Conservation (phyloP, 1,284 basidiomycete genomes). For the Puccinia coronata region DNA sequence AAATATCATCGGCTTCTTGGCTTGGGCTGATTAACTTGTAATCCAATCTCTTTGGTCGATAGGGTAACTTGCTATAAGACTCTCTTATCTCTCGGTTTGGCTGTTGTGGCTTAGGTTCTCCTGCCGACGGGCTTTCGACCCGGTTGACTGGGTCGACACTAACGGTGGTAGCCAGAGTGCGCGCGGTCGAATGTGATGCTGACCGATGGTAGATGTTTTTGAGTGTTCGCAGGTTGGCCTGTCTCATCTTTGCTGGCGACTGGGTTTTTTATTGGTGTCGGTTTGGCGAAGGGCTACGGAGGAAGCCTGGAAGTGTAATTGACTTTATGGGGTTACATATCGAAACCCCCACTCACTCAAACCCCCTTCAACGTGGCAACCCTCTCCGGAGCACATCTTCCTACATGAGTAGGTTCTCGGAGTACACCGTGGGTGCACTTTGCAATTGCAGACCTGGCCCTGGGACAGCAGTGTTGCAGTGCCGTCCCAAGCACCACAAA, state of each 20-base stretch:
- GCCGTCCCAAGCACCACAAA: no score
- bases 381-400: no score
- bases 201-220: background rate
- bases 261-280: background rate
- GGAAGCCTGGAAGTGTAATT: no score
- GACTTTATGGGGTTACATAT: no score
- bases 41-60: conserved; percentile 23
- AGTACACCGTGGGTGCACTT: no score
- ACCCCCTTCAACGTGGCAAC: no score
- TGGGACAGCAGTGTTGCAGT: no score
- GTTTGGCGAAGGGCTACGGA: no score
- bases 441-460: no score
- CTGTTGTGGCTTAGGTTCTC: background rate
- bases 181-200: background rate
- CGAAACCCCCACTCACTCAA: no score
- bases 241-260: background rate
- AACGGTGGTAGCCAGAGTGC: background rate
- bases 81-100: conserved; percentile 17
- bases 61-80: conserved; percentile 13
- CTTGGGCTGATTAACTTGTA: background rate
- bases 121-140: background rate
- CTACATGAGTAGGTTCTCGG: no score
- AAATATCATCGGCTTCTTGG: background rate
- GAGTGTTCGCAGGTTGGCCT: background rate
- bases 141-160: background rate